Conservation (phyloP, 176 grass and related monocot genomes). For the Bolboschoenus planiculmis region DNA sequence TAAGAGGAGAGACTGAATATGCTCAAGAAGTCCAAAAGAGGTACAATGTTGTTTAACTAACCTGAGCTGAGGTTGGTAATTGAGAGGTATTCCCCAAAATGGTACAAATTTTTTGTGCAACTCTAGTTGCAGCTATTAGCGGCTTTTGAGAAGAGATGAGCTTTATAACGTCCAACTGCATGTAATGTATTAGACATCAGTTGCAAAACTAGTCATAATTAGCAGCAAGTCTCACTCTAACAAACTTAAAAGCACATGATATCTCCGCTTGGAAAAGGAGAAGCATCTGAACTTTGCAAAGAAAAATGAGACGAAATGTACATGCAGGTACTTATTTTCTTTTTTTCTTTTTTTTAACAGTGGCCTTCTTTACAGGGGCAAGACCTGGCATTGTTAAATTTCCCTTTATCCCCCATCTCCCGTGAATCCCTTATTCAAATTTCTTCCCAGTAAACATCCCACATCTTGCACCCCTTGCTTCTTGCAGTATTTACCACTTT, state of each 20-base stretch:
- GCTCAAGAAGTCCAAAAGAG: neutral
- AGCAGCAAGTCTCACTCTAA: neutral
- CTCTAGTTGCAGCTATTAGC: conserved; percentile 58
- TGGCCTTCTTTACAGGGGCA: neutral
- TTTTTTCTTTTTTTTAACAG: neutral
- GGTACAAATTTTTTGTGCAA: conserved; percentile 68
- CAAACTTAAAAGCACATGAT: neutral
- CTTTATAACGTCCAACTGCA: conserved; percentile 91
- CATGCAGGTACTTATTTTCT: neutral
- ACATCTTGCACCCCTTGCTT: neutral
- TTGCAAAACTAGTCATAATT: neutral
- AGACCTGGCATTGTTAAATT: neutral
- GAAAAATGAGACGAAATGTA: neutral
- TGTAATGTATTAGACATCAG: neutral
- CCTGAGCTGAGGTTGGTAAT: conserved; percentile 60
- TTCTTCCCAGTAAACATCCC: neutral
- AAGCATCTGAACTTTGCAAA: too few species aligned
- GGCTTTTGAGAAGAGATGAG: conserved; percentile 82
- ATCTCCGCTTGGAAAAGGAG: neutral
- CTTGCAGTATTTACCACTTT: neutral
- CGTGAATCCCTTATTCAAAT: neutral
- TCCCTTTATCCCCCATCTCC: neutral
- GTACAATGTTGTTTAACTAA: conserved; percentile 18
- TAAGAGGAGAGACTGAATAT: neutral
- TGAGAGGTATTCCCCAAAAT: conserved; percentile 49